Percentiles rank a stretch among this genome's conserved stretches.
Evolutionary conservation across 495 filamentous ascomycete species (phyloP).

Genomic region (Ascodesmis nigricans): DNA sequence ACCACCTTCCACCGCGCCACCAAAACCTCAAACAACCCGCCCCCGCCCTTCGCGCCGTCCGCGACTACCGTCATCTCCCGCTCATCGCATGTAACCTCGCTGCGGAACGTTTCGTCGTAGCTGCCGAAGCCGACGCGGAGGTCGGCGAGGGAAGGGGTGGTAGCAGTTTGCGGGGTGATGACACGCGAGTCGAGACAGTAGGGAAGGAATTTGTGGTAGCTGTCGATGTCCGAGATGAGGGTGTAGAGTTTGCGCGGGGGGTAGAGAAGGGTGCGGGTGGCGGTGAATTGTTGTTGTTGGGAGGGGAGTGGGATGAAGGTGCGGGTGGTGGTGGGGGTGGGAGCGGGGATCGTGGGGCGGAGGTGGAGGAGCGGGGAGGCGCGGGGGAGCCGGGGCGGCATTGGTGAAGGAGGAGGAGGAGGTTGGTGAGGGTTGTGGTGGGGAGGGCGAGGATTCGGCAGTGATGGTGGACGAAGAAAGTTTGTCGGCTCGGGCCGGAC

Average conservation of each 20-base stretch:
- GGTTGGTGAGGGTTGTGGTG: too few species aligned
- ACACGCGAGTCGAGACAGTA: slow-evolving; percentile 56
- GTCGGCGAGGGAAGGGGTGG: slow-evolving; percentile 50
- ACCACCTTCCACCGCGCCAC: slow-evolving; percentile 55
- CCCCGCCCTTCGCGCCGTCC: slow-evolving; percentile 24
- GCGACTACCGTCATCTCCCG: slow-evolving; percentile 43
- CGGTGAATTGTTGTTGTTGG: slow-evolving; percentile 37
- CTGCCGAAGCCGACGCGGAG: slow-evolving; percentile 68
- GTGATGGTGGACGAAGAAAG: too few species aligned
- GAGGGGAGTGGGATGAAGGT: slow-evolving; percentile 26
- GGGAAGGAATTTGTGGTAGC: slow-evolving; percentile 64
- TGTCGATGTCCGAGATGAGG: slow-evolving; percentile 62
- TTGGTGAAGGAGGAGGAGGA: too few species aligned
- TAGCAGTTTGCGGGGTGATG: slow-evolving; percentile 26
- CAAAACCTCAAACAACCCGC: slow-evolving; percentile 50
- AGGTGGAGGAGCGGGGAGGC: too few species aligned
- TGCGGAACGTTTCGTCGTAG: slow-evolving; percentile 60
- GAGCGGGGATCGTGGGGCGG: not conserved
- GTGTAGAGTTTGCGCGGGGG: slow-evolving; percentile 44
- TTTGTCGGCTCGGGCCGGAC: too few species aligned
- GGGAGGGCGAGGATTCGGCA: too few species aligned
- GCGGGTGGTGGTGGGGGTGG: slow-evolving; percentile 6
- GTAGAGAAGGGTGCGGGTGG: slow-evolving; percentile 63
- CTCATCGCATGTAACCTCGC: slow-evolving; percentile 49
- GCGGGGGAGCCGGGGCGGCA: too few species aligned